Base-by-base conservation (phyloP, 257 asterid species). In the Fraxinus anomala region DNA sequence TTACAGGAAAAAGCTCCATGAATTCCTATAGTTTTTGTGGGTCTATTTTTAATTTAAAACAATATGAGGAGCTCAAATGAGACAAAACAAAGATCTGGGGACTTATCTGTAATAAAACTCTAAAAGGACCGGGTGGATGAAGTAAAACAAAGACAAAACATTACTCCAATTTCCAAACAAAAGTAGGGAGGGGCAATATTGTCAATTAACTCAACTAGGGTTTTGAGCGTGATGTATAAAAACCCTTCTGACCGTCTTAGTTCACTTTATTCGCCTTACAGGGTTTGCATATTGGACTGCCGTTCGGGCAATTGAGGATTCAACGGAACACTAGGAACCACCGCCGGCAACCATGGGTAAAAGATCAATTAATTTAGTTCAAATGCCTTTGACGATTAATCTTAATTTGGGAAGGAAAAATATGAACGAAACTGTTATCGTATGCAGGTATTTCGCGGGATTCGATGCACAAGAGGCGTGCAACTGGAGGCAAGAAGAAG, bases 381-480 rank as follows among this genome's bases (percentile, higher is more conserved):
- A 4, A 2, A 19, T 47, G 33, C 12, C 17, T 4, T 72, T 72
- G 2, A 2, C 0, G 2, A 2, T n/a, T 42, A 39, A 36, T 54
- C 26, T 59, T n/a, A 1, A 74, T 65, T 31, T 28, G 44, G 30
- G 21, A 49, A 39, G 30, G 68, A 39, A 33, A 21, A 54, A n/a
- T 24, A 4, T 70, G 47, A 63, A 66, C 65, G 21, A 14, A 73
- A 70, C 80, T 78, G 4, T 74, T 33, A 14, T 42, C 72, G 44
- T 73, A 40, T 9, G 77, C 26, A 89, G 96, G 96, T 87, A 90
- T 92, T 80, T 92, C 97, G n/a, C 88, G 96, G 23, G 97, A 92
- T 73, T 90, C 96, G 70, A 92, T 92, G 97, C 95, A 91, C 92
- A 91, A 91, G 93, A 90, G 97, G 72, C 93, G 97, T 74, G 93